Percentiles rank a stretch among this genome's conserved stretches.
phyloP scores from a whole-genome alignment of 345 rosid genomes.

The sweet orange (Citrus sinensis) region DVS_A1.0 CM039167.1:27318501-27319000 shows the following conservation, averaged over 20 bases:
- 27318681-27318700: constrained; percentile 59
- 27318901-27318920: constrained; percentile 76
- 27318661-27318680: constrained; percentile 56
- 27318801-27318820: constrained; percentile 63
- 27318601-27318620: constrained; percentile 68
- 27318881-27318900: constrained; percentile 72
- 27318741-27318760: constrained; percentile 46
- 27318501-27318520: constrained; percentile 62
- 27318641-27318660: constrained; percentile 60
- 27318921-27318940: constrained; percentile 42
- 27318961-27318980: constrained; percentile 67
- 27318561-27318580: constrained; percentile 54
- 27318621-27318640: constrained; percentile 50
- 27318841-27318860: constrained; percentile 51
- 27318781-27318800: constrained; percentile 76
- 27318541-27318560: constrained; percentile 68
- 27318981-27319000: constrained; percentile 76
- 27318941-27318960: constrained; percentile 39
- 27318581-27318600: constrained; percentile 51
- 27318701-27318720: constrained; percentile 71
- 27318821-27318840: constrained; percentile 60
- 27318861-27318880: constrained; percentile 48
- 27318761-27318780: constrained; percentile 65
- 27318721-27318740: constrained; percentile 48
- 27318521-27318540: constrained; percentile 53